Evolutionary conservation across 2,329 filamentous ascomycete species (phyloP).

Genomic region (Fusarium longipes): DNA sequence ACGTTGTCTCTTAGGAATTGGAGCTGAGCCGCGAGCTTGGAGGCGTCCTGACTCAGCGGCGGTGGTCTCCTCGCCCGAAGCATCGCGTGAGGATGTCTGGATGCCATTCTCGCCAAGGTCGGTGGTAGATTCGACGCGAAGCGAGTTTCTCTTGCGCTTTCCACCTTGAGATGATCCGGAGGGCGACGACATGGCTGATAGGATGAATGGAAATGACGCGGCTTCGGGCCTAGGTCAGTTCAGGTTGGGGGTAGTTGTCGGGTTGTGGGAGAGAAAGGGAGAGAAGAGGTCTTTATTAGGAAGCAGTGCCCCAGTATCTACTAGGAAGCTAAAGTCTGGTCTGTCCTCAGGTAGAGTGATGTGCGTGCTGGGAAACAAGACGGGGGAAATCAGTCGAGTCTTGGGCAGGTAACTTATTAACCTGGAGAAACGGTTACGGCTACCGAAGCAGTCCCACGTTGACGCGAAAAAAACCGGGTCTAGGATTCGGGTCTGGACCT

Average conservation of each 20-base stretch:
- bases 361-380: slow-evolving; percentile 16
- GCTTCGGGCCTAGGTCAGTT: slow-evolving; percentile 18
- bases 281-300: slow-evolving; percentile 6
- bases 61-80: slow-evolving; percentile 84
- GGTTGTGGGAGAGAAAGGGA: slow-evolving; percentile 30
- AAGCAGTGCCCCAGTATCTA: slow-evolving; percentile 10
- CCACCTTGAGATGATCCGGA: slow-evolving; percentile 64
- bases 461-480: slow-evolving; percentile 39
- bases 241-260: slow-evolving; percentile 9
- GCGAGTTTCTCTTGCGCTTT: slow-evolving; percentile 84
- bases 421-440: slow-evolving; percentile 38
- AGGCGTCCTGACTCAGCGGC: slow-evolving; percentile 69
- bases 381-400: slow-evolving; percentile 17
- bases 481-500: slow-evolving; percentile 27
- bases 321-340: slow-evolving; percentile 2
- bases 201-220: slow-evolving; percentile 26
- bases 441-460: slow-evolving; percentile 41
- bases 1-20: slow-evolving; percentile 82
- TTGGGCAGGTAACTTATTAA: slow-evolving; percentile 11
- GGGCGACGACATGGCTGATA: slow-evolving; percentile 49
- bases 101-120: slow-evolving; percentile 63
- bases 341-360: slow-evolving; percentile 15
- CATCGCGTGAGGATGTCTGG: slow-evolving; percentile 81
- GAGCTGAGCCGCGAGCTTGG: slow-evolving; percentile 69
- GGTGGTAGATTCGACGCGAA: slow-evolving; percentile 60